Evolutionary conservation across 2,329 filamentous ascomycete species (phyloP).

Genomic region (Diaporthe velutina): DNA sequence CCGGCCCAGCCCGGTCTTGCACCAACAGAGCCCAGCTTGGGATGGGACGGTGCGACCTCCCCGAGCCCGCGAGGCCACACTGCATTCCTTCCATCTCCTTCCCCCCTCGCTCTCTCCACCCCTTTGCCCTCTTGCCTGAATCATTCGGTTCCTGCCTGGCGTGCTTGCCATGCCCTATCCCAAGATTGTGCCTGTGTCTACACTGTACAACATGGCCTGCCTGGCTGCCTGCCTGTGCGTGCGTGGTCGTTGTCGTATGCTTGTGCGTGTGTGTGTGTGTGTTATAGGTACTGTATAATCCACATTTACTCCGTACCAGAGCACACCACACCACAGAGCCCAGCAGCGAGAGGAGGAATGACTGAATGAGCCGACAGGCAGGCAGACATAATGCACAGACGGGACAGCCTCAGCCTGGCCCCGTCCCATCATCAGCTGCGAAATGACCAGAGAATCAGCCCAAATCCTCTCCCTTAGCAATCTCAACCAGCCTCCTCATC

Average conservation of each 20-base stretch:
- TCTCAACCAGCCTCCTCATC: slow-evolving; percentile 13
- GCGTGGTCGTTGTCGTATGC: background rate
- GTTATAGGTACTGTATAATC: background rate
- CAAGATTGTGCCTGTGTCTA: background rate
- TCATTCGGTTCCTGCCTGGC: background rate
- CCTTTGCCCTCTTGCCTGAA: slow-evolving; percentile 7
- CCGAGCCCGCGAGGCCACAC: slow-evolving; percentile 14
- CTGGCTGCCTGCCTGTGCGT: background rate
- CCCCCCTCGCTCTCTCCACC: background rate
- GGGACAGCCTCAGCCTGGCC: slow-evolving; percentile 24
- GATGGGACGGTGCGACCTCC: slow-evolving; percentile 3
- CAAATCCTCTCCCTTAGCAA: slow-evolving; percentile 11
- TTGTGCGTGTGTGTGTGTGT: background rate
- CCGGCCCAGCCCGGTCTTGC: background rate
- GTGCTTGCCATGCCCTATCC: background rate
- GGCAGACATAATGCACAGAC: slow-evolving; percentile 16
- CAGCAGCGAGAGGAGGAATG: background rate
- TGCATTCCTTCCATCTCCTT: background rate
- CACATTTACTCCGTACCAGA: slow-evolving; percentile 24
- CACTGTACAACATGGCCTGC: background rate
- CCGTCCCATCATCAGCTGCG: slow-evolving; percentile 28
- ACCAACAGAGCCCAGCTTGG: background rate
- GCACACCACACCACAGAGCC: background rate
- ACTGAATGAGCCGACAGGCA: background rate
- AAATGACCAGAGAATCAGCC: slow-evolving; percentile 23